Base-by-base conservation (phyloP, 116 monocot genomes). In the Phalaenopsis hybrid region DNA sequence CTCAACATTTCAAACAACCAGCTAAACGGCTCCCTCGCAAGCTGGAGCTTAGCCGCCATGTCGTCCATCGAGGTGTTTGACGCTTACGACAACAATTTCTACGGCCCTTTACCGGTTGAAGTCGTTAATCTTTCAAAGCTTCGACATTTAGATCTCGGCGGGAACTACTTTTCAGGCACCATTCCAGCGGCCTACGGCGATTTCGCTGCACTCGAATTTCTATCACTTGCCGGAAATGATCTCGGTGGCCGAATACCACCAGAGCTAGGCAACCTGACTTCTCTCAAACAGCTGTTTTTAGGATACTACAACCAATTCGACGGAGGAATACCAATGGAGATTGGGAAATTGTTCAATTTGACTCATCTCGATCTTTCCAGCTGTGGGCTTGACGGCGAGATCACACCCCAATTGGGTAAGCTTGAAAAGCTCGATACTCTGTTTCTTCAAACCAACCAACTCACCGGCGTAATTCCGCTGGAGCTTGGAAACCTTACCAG, bases 1-100 rank as follows among this genome's bases (percentile, higher is more conserved):
- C 89, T 95, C 84, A 96, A 96, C 84, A 87, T 93, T 59, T 96
- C 96, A 6, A 90, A 90, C 83, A 96, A 96, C 89, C 90, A 93
- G 86, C 83, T 96, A 80, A 93, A 90, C 43, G 90, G 90, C 41
- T 83, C 87, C 63, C 50, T 93, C 37, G 48, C 44, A 6, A 4
- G 23, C 43, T 89, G 86, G 83, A 57, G 84, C 70, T 87, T 92
- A 74, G 82, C 86, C 12, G 63, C 85, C 31, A 63, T 88, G 80
- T 57, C 5, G 2, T 68, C 75, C 65, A 85, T 96, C 1, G 79
- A 90, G 51, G 88, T 93, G 37, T 83, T 96, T 5, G 93, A 96
- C 78, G 88, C 89, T 25, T 96, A 96, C 81, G 81, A 96, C 90
- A 96, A 96, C 55, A 83, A 93, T 80, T 88, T 96, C 85, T 85